Conservation (phyloP, 1,284 basidiomycete species). For the Salmacisia buchloeana region DNA sequence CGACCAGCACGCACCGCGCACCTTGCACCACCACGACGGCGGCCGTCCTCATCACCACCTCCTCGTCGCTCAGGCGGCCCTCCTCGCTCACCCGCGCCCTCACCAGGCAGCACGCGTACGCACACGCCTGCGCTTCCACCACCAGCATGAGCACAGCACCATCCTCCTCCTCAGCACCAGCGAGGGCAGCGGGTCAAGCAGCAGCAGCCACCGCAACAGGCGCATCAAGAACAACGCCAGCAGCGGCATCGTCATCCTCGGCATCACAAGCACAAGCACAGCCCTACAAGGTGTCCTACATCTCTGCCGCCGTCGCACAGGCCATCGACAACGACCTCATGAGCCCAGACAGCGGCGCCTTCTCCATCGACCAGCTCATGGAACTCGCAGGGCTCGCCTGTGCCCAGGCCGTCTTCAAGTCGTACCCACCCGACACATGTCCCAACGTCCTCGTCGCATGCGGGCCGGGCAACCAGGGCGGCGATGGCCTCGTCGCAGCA, state of each 20-base stretch:
- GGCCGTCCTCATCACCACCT: too few relatives aligned
- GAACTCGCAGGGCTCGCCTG: constrained; percentile 95
- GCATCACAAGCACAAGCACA: background rate
- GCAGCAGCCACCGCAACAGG: background rate
- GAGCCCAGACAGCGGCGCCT: constrained; percentile 30
- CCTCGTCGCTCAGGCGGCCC: too few relatives aligned
- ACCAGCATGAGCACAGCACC: too few relatives aligned
- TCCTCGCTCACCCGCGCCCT: too few relatives aligned
- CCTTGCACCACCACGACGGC: too few relatives aligned
- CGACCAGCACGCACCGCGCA: too few relatives aligned
- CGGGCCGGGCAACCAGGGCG: constrained; percentile 79
- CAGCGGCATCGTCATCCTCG: background rate
- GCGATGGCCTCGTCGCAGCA: constrained; percentile 93
- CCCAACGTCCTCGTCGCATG: constrained; percentile 81
- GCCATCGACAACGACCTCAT: constrained; percentile 44
- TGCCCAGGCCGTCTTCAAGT: constrained; percentile 75
- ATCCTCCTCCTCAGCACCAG: too few relatives aligned
- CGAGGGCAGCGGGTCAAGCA: too few relatives aligned
- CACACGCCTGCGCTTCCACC: too few relatives aligned
- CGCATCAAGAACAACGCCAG: background rate
- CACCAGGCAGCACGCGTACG: too few relatives aligned
- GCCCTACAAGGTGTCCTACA: constrained; percentile 27
- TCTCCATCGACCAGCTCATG: constrained; percentile 68
- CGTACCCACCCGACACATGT: constrained; percentile 65
- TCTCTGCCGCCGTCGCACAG: constrained; percentile 31